Conservation (phyloP, 2,329 filamentous ascomycete species). For the Nigrospora osmanthi region DNA sequence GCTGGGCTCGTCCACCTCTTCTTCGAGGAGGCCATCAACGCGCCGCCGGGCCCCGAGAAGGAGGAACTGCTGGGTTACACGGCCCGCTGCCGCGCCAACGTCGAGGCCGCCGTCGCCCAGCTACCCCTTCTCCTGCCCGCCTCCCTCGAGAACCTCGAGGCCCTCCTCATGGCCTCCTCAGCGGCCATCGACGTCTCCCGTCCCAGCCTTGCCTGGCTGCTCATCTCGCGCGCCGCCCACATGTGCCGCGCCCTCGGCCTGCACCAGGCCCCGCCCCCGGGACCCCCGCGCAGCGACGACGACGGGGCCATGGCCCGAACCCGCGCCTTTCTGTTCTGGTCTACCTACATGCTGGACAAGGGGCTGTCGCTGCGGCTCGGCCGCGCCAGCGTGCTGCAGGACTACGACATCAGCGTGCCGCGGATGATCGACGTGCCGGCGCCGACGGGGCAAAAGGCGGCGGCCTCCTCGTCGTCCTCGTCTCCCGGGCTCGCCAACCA, state of each 20-base stretch:
- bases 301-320: slow-evolving; percentile 11
- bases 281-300: not conserved
- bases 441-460: too few species aligned
- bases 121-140: slow-evolving; percentile 39
- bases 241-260: slow-evolving; percentile 24
- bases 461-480: not conserved
- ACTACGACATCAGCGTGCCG: slow-evolving; percentile 45
- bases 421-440: not conserved
- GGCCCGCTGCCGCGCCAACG: slow-evolving; percentile 19
- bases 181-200: slow-evolving; percentile 21
- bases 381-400: slow-evolving; percentile 42
- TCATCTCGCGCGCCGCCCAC: slow-evolving; percentile 19
- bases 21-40: slow-evolving; percentile 18
- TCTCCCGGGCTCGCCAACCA: too few species aligned
- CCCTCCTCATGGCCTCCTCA: slow-evolving; percentile 31
- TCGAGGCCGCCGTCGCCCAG: slow-evolving; percentile 22
- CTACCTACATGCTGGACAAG: slow-evolving; percentile 47
- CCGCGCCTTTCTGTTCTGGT: slow-evolving; percentile 45
- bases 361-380: slow-evolving; percentile 47
- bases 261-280: slow-evolving; percentile 18
- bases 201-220: slow-evolving; percentile 21
- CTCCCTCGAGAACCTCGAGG: slow-evolving; percentile 37
- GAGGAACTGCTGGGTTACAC: slow-evolving; percentile 16
- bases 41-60: slow-evolving; percentile 12
- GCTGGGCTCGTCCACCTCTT: slow-evolving; percentile 22